A percentile compares a stretch with the other conserved stretches of the same genome.
Conservation (phyloP, 352 stramenopile species). For the Blastocystis sp. region DNA sequence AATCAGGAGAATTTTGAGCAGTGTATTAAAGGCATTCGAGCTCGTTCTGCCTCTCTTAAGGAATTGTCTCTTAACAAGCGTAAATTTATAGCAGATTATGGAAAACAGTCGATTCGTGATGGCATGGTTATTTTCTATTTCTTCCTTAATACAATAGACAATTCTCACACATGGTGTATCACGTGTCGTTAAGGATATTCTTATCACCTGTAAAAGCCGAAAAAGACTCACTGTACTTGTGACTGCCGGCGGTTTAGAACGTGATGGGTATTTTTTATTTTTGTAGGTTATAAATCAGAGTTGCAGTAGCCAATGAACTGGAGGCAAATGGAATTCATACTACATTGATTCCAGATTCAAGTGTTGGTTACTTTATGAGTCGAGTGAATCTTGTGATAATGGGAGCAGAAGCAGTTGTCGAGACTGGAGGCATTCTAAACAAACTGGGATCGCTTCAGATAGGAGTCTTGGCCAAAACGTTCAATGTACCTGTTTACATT, state of each 20-base stretch:
- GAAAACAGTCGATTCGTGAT: slow-evolving; percentile 53
- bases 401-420: slow-evolving; percentile 53
- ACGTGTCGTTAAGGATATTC: slow-evolving; percentile 33
- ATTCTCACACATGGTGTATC: slow-evolving; percentile 65
- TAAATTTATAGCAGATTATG: slow-evolving; percentile 6
- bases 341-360: slow-evolving; percentile 60
- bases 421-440: slow-evolving; percentile 64
- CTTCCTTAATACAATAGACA: background rate
- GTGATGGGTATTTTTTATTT: slow-evolving; percentile 38
- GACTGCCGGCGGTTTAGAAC: slow-evolving; percentile 9
- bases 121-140: background rate
- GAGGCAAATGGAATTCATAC: slow-evolving; percentile 34
- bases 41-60: background rate
- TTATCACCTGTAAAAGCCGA: slow-evolving; percentile 35
- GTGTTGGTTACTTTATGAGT: slow-evolving; percentile 63
- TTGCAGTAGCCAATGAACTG: slow-evolving; percentile 48
- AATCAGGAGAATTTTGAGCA: slow-evolving; percentile 20
- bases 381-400: slow-evolving; percentile 51
- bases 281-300: background rate
- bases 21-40: background rate
- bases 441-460: slow-evolving; percentile 67
- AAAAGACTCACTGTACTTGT: slow-evolving; percentile 58
- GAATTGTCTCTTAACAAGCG: slow-evolving; percentile 43
- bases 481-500: slow-evolving; percentile 65
- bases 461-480: slow-evolving; percentile 46